Evolutionary conservation across 108 stramenopile species (phyloP), one percentile per base, ranked within the genome.

Genomic region (Tribonema minus): DNA sequence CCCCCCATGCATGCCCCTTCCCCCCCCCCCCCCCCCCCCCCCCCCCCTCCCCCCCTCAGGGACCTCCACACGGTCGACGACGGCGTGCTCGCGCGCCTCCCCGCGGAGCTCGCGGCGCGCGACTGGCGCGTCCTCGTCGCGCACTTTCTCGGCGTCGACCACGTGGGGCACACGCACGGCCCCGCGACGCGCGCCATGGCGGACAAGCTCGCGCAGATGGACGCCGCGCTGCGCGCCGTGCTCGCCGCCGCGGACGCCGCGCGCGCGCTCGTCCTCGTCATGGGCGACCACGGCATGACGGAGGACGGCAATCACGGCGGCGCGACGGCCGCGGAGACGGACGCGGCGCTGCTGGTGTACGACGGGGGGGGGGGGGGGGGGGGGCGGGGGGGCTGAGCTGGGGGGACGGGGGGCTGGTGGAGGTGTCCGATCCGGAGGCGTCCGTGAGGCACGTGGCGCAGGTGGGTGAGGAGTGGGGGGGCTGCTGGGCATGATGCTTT

Each of bases 261-360:
- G 68, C 7, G 39, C 87, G 89, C 38, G 70, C 91, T 58, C 87
- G 91, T 37, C 86, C 90, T 86, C 91, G 93, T 65, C 31, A 75
- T 89, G 25, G 89, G 88, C 29, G 98, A 98, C 85, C 98, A 98
- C 82, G 98, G 98, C 5, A 98, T 98, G 98, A 98, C 98, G 12
- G 92, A 93, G 74, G 94, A 92, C 72, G 98, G 98, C 31, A 95
- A 98, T 83, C 97, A 98, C 83, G 98, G 98, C 15, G 98, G 98
- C 12, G 96, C 94, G 25, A 89, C 92, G 26, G 87, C 89, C n/a
- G 93, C 95, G 34, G 98, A 98, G 82, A 87, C 89, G 25, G 90
- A 90, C 66, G 96, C 98, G 5, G 96, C 92, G 12, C 86, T 98
- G 5, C 92, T 98, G 73, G 90, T 89, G 7, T 94, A 83, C 9